A percentile compares a stretch with the other conserved stretches of the same genome.
phyloP scores from a whole-genome alignment of 2,329 filamentous ascomycete species.

The Cladophialophora immunda region DNA sequence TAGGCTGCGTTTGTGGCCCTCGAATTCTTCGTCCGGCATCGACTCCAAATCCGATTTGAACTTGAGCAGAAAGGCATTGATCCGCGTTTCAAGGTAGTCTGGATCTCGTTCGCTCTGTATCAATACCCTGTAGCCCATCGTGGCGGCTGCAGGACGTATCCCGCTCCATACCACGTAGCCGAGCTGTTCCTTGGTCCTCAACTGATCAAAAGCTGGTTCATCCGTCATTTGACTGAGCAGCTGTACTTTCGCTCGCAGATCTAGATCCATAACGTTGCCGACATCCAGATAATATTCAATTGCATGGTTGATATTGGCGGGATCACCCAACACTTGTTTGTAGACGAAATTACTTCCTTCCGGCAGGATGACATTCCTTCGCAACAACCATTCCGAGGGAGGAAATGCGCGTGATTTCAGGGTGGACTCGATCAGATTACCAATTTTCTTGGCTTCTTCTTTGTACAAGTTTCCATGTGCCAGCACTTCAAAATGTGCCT shows the following conservation, averaged over 20 bases:
- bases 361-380: slow-evolving; percentile 79
- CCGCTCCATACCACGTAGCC: slow-evolving; percentile 96
- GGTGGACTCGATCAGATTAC: slow-evolving; percentile 79
- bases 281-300: slow-evolving; percentile 80
- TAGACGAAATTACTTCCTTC: slow-evolving; percentile 85
- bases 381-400: slow-evolving; percentile 79
- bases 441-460: slow-evolving; percentile 87
- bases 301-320: slow-evolving; percentile 87
- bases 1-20: slow-evolving; percentile 87
- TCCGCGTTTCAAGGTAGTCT: slow-evolving; percentile 83
- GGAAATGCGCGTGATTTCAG: slow-evolving; percentile 79
- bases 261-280: slow-evolving; percentile 73
- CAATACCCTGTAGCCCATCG: slow-evolving; percentile 84
- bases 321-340: slow-evolving; percentile 80
- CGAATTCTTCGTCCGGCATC: slow-evolving; percentile 86
- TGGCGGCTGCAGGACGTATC: slow-evolving; percentile 74
- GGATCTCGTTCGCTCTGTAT: slow-evolving; percentile 92
- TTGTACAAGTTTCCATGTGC: slow-evolving; percentile 94
- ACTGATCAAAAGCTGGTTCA: slow-evolving; percentile 92
- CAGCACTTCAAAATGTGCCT: slow-evolving; percentile 87
- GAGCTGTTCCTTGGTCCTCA: slow-evolving; percentile 93
- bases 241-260: slow-evolving; percentile 76
- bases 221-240: slow-evolving; percentile 89
- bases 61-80: slow-evolving; percentile 80
- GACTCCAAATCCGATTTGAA: slow-evolving; percentile 72